Conservation (phyloP, 129 eudicot genomes). For the Sambucus nigra region DNA sequence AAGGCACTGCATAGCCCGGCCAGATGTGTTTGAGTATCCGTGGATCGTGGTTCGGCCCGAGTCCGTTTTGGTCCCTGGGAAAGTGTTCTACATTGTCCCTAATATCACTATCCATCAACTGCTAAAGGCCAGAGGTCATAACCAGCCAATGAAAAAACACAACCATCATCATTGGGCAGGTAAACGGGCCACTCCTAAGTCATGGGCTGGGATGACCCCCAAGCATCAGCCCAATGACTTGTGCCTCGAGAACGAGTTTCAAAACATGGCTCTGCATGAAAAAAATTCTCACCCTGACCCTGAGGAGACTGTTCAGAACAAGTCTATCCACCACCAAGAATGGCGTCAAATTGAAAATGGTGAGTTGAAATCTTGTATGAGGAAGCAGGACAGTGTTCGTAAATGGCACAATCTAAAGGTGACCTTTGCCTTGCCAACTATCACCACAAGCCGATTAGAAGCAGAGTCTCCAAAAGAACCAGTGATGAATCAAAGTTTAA, state of each 20-base stretch:
- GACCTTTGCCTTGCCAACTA: conserved; percentile 28
- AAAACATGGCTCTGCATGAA: conserved; percentile 4
- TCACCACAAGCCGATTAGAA: conserved; percentile 7
- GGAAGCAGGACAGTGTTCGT: conserved; percentile 29
- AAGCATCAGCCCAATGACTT: conserved; percentile 12
- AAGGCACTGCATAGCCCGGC: conserved; percentile 49
- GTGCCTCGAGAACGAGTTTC: not conserved
- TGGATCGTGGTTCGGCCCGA: conserved; percentile 47
- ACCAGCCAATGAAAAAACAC: conserved; percentile 2
- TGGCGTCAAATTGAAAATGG: not conserved
- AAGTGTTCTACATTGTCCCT: conserved; percentile 56
- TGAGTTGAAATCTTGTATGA: conserved; percentile 43
- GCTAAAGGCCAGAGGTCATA: conserved; percentile 27
- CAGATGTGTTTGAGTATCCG: conserved; percentile 46
- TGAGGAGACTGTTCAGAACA: not conserved
- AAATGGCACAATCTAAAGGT: conserved; percentile 26
- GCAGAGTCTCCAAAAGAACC: not conserved
- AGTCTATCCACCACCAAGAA: not conserved
- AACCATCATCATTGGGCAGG: not conserved
- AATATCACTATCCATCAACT: conserved; percentile 29
- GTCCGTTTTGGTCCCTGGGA: conserved; percentile 46
- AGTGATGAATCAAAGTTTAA: no score
- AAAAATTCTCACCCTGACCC: no score
- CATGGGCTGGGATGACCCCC: conserved; percentile 34
- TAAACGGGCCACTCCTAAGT: conserved; percentile 13